These are phyloP conservation scores for Ogataea pignaliae DNA, from an alignment of 805 yeast species.

Conservation along the genomic window DNA sequence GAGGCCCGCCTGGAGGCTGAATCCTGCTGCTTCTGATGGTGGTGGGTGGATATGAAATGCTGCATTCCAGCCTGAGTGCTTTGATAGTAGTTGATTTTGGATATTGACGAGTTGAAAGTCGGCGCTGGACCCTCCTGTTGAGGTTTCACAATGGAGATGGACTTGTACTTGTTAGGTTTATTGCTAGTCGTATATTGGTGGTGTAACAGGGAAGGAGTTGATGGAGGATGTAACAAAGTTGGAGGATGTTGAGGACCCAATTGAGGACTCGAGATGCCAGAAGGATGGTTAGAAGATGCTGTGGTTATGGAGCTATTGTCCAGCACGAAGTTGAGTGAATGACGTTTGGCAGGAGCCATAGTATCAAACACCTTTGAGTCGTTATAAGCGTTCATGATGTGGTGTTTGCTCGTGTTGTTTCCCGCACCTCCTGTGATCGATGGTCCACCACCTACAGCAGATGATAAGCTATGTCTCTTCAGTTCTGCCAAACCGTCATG, in stretches of 20 bases:
- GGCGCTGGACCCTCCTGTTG: conserved; percentile 5
- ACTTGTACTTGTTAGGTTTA: conserved; percentile 11
- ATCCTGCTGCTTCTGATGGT: conserved; percentile 3
- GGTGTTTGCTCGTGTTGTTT: conserved; percentile 8
- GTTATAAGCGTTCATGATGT: conserved; percentile 23
- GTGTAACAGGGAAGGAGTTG: not conserved
- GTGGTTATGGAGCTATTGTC: conserved; percentile 1
- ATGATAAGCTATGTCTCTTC: conserved; percentile 21
- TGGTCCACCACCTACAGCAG: conserved; percentile 6
- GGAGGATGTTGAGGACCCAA: not conserved
- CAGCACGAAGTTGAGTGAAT: conserved; percentile 2
- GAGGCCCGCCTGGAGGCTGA: too few relatives aligned
- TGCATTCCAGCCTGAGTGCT: conserved; percentile 9
- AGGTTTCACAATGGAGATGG: conserved; percentile 13
- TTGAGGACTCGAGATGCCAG: not conserved
- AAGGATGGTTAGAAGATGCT: not conserved
- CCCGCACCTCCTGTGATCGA: not conserved
- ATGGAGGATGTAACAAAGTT: not conserved
- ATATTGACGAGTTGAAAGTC: conserved; percentile 17
- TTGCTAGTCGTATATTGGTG: not conserved
- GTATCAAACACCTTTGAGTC: conserved; percentile 28
- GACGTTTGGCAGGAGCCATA: conserved; percentile 16
- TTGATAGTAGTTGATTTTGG: conserved; percentile 22
- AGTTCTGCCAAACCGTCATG: conserved; percentile 5
- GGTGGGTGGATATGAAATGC: conserved; percentile 10